Evolutionary conservation across 164 flowering plant species (phyloP).

Genomic region (Magnolia changhungtana): DNA sequence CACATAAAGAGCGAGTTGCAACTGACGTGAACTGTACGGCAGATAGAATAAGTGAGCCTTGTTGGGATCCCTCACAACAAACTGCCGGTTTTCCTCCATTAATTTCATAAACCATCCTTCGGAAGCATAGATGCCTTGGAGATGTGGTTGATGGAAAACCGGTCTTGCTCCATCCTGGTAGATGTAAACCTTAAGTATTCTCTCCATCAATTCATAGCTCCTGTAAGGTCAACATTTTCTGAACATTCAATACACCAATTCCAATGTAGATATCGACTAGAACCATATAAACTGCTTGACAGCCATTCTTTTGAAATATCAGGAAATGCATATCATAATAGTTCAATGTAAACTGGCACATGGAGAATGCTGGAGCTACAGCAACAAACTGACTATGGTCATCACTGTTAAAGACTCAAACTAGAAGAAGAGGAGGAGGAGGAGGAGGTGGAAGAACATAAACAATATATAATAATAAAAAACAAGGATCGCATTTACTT

Average conservation of each 20-base stretch:
- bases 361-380: too few relatives aligned
- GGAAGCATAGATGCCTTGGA: constrained; percentile 27
- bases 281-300: background rate
- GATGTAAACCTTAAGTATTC: constrained; percentile 23
- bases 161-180: constrained; percentile 23
- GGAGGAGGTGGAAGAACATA: too few relatives aligned
- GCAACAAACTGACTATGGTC: too few relatives aligned
- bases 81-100: constrained; percentile 23
- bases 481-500: too few relatives aligned
- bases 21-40: constrained; percentile 25
- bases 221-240: constrained; percentile 12
- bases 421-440: too few relatives aligned
- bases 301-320: background rate
- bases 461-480: too few relatives aligned
- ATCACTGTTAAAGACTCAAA: too few relatives aligned
- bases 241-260: background rate
- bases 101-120: constrained; percentile 32
- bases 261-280: background rate
- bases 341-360: background rate
- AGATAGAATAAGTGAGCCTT: constrained; percentile 27
- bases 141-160: constrained; percentile 25
- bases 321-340: too few relatives aligned
- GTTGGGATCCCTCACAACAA: constrained; percentile 22
- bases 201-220: constrained; percentile 29
- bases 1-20: constrained; percentile 22